Evolutionary conservation across 2,329 filamentous ascomycete species (phyloP).

Genomic region (Hysterium pulicare): DNA sequence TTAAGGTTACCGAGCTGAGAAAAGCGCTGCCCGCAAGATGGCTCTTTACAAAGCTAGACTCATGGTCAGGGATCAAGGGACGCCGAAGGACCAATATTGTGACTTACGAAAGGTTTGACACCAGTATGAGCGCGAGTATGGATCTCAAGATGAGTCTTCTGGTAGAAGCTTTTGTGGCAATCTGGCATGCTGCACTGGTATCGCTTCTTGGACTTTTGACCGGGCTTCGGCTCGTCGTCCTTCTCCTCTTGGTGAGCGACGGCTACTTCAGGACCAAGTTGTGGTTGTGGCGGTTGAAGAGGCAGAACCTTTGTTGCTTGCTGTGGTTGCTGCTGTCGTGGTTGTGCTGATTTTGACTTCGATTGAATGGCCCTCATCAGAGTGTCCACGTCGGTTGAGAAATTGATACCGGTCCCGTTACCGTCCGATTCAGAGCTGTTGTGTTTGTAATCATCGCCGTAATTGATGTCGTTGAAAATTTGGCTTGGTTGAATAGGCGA

Average conservation of each 20-base stretch:
- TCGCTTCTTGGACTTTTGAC: conserved; percentile 55
- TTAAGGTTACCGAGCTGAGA: conserved; percentile 90
- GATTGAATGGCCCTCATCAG: conserved; percentile 86
- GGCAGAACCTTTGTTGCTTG: conserved; percentile 17
- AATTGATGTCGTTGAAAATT: conserved; percentile 34
- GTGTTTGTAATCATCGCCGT: conserved; percentile 42
- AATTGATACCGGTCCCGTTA: conserved; percentile 53
- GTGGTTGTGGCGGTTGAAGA: conserved; percentile 25
- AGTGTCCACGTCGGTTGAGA: conserved; percentile 79
- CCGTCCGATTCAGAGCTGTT: conserved; percentile 41
- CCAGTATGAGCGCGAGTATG: conserved; percentile 87
- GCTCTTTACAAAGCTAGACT: conserved; percentile 61
- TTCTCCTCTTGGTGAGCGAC: conserved; percentile 9
- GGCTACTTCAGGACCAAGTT: not conserved
- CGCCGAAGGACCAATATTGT: no score
- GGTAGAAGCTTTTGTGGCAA: conserved; percentile 79
- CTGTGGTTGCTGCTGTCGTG: conserved; percentile 25
- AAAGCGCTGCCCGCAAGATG: conserved; percentile 73
- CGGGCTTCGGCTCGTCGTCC: conserved; percentile 25
- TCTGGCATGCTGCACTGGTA: conserved; percentile 71
- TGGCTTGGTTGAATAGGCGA: conserved; percentile 43
- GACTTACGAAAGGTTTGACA: conserved; percentile 78
- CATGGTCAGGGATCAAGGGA: no score
- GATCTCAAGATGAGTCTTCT: conserved; percentile 91
- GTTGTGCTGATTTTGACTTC: conserved; percentile 49